Percentiles rank a stretch among this genome's conserved stretches.
Conservation (phyloP, 192 early-diverging fungal genomes). For the Ambispora gerdemannii region DNA sequence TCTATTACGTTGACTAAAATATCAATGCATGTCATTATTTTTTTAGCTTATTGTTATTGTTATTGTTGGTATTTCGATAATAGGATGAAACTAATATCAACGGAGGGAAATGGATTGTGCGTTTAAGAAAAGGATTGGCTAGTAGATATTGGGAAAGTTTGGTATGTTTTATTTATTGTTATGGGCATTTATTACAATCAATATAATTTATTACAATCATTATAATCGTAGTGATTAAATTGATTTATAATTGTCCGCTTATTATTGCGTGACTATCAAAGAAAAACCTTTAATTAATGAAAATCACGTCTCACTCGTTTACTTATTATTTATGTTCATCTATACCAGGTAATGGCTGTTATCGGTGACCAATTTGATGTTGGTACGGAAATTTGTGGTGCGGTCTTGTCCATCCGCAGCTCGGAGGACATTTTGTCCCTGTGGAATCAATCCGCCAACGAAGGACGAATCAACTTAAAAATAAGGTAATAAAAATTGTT, state of each 20-base stretch:
- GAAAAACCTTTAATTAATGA: neutral
- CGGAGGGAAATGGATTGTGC: conserved; percentile 95
- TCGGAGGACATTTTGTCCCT: conserved; percentile 92
- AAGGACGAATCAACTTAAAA: conserved; percentile 75
- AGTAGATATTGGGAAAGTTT: conserved; percentile 89
- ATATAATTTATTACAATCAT: too few species aligned
- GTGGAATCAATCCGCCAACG: conserved; percentile 88
- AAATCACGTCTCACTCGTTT: too few species aligned
- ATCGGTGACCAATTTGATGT: conserved; percentile 91
- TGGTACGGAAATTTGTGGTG: conserved; percentile 86
- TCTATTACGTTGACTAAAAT: neutral
- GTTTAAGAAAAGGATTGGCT: conserved; percentile 89
- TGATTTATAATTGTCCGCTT: too few species aligned
- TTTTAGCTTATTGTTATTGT: neutral
- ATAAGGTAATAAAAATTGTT: conserved; percentile 58
- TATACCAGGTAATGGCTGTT: conserved; percentile 69
- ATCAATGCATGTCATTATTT: neutral
- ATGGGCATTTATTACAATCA: too few species aligned
- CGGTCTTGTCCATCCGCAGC: conserved; percentile 88
- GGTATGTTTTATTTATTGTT: conserved; percentile 44
- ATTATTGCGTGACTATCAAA: too few species aligned
- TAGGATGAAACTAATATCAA: conserved; percentile 73
- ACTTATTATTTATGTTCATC: neutral
- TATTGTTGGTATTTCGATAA: neutral
- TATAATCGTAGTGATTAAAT: too few species aligned